These are phyloP conservation scores for Adiantum capillusveneris DNA, from an alignment of 75 land plant genomes.

Conservation along the genomic window DNA sequence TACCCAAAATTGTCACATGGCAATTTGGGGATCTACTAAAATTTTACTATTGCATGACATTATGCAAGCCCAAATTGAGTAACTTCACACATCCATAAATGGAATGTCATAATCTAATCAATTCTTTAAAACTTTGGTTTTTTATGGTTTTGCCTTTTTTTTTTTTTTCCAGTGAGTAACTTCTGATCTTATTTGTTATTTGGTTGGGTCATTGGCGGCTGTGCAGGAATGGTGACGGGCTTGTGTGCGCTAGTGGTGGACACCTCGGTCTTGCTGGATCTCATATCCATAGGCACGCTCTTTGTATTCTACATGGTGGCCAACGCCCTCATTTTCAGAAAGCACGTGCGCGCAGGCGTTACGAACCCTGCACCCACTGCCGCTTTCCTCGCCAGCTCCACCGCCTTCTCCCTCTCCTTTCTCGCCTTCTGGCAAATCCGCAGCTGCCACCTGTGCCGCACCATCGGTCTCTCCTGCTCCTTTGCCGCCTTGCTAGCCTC, in stretches of 20 bases:
- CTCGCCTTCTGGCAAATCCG: constrained; percentile 45
- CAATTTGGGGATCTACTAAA: too few species aligned
- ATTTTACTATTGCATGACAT: too few species aligned
- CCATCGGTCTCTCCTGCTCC: constrained; percentile 10
- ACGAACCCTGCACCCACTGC: constrained; percentile 28
- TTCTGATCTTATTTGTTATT: too few species aligned
- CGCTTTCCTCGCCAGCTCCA: constrained; percentile 38
- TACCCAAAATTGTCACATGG: too few species aligned
- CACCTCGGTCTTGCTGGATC: constrained; percentile 47
- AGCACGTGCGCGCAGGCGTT: constrained; percentile 30
- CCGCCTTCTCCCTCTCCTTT: constrained; percentile 41
- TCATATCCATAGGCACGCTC: constrained; percentile 74
- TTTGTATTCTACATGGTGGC: constrained; percentile 82
- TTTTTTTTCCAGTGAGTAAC: too few species aligned
- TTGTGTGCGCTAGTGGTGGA: constrained; percentile 64
- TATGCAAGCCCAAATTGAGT: too few species aligned
- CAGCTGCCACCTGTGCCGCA: constrained; percentile 20
- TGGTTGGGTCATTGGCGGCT: too few species aligned
- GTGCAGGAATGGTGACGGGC: constrained; percentile 70
- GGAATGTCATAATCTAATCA: too few species aligned
- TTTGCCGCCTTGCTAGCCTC: constrained; percentile 12
- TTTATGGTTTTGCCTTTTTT: too few species aligned
- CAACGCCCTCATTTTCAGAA: constrained; percentile 63
- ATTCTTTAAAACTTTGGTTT: too few species aligned
- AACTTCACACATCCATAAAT: too few species aligned